Evolutionary conservation across 2,329 filamentous ascomycete genomes (phyloP), one percentile per base, ranked within the genome.

Genomic region (Trichoderma afroharzianum): DNA sequence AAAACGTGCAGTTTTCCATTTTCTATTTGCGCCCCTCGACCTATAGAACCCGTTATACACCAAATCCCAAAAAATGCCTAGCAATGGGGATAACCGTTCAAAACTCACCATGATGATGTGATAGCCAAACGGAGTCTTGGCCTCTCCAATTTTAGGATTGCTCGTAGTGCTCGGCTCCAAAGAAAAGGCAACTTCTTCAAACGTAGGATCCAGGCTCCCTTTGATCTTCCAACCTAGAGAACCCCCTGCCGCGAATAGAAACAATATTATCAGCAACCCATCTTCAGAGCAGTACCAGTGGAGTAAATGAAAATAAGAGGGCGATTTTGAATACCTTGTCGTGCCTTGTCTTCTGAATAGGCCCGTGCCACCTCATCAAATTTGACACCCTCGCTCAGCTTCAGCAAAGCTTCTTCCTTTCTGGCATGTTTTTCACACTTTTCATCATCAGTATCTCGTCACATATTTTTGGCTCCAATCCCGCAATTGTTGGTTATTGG

Each of bases 271-370:
- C 32, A 63, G 47, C 63, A 47, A 50, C 30, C 30, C 14, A 63
- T n/a, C 33, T 59, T 9, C n/a, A 24, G 3, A 21, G 36, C 11
- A 36, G 4, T 21, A 5, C 18, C 15, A 6, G 26, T 21, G 6
- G 18, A 12, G n/a, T 32, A 9, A 15, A 32, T 24, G 26, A 47
- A 28, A 21, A n/a, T 28, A 18, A 21, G 9, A 43, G 0, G 26
- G 24, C 15, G 30, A 26, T 12, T 15, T 80, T 63, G 26, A 57
- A 26, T 76, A 88, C 88, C 91, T 80, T 88, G 86, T 73, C 90
- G 85, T 5, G 92, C 91, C 82, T 95, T 94, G 80, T 95, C 92
- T 81, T 94, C 92, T 0, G 90, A 93, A 77, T 88, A 92, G 75
- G 90, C 88, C 68, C 88, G 83, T 11, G 92, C 92, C 6, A 94